These are phyloP conservation scores for Phytophthora melonis DNA, from an alignment of 352 stramenopile genomes.

Conservation along the genomic window DNA sequence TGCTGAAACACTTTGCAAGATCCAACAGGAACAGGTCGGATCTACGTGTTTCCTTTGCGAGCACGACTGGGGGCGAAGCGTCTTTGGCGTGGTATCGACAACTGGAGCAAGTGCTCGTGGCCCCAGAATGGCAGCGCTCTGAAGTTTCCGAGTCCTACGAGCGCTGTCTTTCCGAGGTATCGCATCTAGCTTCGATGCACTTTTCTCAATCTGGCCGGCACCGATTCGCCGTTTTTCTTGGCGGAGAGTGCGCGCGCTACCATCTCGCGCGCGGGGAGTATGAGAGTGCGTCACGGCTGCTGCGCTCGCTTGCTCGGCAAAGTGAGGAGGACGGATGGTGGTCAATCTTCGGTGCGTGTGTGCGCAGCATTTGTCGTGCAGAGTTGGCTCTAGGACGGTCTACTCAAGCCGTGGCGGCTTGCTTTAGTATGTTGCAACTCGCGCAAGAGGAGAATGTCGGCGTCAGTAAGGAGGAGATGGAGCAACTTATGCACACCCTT, in stretches of 20 bases:
- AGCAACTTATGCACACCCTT: slow-evolving; percentile 56
- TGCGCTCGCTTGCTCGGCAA: slow-evolving; percentile 75
- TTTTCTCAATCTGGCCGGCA: slow-evolving; percentile 76
- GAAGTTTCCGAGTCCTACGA: slow-evolving; percentile 49
- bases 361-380: slow-evolving; percentile 63
- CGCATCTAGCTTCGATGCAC: slow-evolving; percentile 78
- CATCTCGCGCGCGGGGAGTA: slow-evolving; percentile 64
- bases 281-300: slow-evolving; percentile 68
- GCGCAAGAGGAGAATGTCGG: slow-evolving; percentile 58
- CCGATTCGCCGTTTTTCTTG: slow-evolving; percentile 83
- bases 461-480: slow-evolving; percentile 57
- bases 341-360: slow-evolving; percentile 59
- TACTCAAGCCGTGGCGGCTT: slow-evolving; percentile 62
- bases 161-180: slow-evolving; percentile 74
- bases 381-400: slow-evolving; percentile 65
- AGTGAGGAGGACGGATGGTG: slow-evolving; percentile 86
- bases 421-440: slow-evolving; percentile 70
- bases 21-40: slow-evolving; percentile 14
- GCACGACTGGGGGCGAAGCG: neutral
- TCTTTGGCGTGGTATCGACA: slow-evolving; percentile 62
- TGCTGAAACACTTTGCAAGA: slow-evolving; percentile 59
- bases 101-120: slow-evolving; percentile 54
- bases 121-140: slow-evolving; percentile 23
- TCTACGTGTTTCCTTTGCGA: slow-evolving; percentile 17
- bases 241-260: slow-evolving; percentile 73